Evolutionary conservation across 768 basidiomycete species (phyloP).

Genomic region (Russula virescens): DNA sequence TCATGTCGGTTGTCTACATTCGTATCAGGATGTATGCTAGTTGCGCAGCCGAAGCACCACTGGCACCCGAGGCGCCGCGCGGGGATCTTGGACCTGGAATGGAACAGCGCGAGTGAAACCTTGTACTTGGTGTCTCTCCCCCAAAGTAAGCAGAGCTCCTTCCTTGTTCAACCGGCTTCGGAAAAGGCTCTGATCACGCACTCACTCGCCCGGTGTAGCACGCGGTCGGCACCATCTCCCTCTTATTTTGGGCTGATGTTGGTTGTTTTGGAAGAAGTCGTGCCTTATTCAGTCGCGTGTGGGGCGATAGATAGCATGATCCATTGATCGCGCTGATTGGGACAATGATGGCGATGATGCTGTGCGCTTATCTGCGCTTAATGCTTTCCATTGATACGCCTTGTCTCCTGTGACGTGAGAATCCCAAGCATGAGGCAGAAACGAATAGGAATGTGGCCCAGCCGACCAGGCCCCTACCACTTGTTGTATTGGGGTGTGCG

Average conservation of each 20-base stretch:
- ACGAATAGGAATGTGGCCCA: not conserved
- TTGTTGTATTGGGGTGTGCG: not conserved
- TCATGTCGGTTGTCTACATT: not conserved
- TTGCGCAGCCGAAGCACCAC: not conserved
- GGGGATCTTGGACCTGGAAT: not conserved
- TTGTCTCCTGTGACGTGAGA: not conserved
- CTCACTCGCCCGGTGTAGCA: not conserved
- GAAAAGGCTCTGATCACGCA: not conserved
- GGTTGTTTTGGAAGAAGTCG: not conserved
- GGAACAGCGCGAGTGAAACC: not conserved
- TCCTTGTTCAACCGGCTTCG: not conserved
- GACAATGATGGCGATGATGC: not conserved
- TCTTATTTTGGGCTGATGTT: not conserved
- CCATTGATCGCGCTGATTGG: not conserved
- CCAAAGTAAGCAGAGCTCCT: not conserved
- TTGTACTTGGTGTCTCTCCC: not conserved
- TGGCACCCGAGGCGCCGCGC: not conserved
- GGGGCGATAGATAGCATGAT: not conserved
- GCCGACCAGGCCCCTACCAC: not conserved
- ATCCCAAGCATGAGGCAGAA: not conserved
- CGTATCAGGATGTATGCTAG: too few species aligned
- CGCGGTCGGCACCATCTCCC: not conserved
- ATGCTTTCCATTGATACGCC: not conserved
- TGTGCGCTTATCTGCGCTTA: not conserved
- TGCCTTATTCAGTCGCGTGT: not conserved